Evolutionary conservation across 768 basidiomycete species (phyloP).

Genomic region (Fomitopsis pulvina): DNA sequence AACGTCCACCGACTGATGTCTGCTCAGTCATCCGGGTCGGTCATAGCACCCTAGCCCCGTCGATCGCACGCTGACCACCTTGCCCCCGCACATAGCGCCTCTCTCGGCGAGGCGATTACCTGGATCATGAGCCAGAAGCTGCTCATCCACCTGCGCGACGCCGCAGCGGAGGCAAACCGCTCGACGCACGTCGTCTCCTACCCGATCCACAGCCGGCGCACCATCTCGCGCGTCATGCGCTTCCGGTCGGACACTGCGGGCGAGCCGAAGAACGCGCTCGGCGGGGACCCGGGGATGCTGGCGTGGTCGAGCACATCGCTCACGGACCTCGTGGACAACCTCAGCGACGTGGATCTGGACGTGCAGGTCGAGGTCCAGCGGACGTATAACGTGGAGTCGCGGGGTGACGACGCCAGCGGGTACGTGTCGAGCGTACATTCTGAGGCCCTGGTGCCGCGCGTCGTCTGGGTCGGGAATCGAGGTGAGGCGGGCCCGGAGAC

Average conservation of each 20-base stretch:
- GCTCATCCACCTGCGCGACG: slow-evolving; percentile 27
- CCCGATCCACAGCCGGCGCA: slow-evolving; percentile 8
- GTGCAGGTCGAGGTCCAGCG: slow-evolving; percentile 19
- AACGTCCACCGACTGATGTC: not conserved
- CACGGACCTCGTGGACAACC: not conserved
- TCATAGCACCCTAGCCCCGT: not conserved
- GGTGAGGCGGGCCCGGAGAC: not conserved
- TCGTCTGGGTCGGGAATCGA: not conserved
- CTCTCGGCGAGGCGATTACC: slow-evolving; percentile 27
- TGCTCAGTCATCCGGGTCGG: slow-evolving; percentile 13
- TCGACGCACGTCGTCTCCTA: slow-evolving; percentile 12
- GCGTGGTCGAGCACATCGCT: not conserved
- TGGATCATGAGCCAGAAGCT: slow-evolving; percentile 32
- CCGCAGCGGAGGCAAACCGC: slow-evolving; percentile 12
- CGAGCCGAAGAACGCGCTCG: slow-evolving; percentile 6
- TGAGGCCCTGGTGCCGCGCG: not conserved
- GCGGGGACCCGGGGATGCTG: slow-evolving; percentile 1
- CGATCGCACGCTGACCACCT: not conserved
- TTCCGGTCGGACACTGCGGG: not conserved
- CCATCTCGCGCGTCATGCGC: slow-evolving; percentile 16
- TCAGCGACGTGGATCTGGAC: slow-evolving; percentile 7
- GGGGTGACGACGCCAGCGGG: not conserved
- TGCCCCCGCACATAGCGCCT: slow-evolving; percentile 15
- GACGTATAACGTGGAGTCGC: slow-evolving; percentile 14
- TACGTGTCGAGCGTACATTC: not conserved